Conservation (phyloP, 148 eudicot species). For the Rheum nobile region DNA sequence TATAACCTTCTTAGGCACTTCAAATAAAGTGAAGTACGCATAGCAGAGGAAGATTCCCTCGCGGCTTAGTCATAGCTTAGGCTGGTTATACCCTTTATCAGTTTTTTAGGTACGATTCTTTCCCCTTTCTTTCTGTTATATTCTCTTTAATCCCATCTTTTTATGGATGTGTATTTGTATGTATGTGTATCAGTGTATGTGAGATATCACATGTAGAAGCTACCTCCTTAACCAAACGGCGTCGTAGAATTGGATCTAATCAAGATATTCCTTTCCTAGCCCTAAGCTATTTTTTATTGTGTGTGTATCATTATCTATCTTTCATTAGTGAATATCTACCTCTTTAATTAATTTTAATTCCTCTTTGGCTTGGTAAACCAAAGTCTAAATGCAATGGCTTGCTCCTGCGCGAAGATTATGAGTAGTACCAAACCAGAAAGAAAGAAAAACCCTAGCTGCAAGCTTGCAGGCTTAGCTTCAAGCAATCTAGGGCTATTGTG, state of each 20-base stretch:
- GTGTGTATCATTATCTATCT: background rate
- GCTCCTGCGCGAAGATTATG: too few species aligned
- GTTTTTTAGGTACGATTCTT: slow-evolving; percentile 4
- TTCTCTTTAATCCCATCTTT: slow-evolving; percentile 11
- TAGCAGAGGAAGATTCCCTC: background rate
- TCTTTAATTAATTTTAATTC: too few species aligned
- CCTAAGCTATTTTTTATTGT: background rate
- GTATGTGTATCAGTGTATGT: background rate
- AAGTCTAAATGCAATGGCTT: too few species aligned
- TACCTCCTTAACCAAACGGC: slow-evolving; percentile 20
- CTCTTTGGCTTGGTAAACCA: slow-evolving; percentile 6
- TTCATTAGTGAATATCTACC: background rate
- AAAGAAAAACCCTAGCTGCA: too few species aligned
- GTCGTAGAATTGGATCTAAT: slow-evolving; percentile 45
- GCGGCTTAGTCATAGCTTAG: background rate
- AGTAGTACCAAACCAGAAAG: too few species aligned
- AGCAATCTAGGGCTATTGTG: too few species aligned
- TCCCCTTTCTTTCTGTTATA: background rate
- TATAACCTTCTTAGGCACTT: background rate
- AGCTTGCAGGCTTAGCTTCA: too few species aligned
- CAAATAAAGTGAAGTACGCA: background rate
- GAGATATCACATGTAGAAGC: background rate
- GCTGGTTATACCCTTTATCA: slow-evolving; percentile 5
- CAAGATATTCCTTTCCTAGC: slow-evolving; percentile 48
- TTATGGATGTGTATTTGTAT: slow-evolving; percentile 4